Conservation (phyloP, 2,329 filamentous ascomycete species). For the Periconia sp. region DNA sequence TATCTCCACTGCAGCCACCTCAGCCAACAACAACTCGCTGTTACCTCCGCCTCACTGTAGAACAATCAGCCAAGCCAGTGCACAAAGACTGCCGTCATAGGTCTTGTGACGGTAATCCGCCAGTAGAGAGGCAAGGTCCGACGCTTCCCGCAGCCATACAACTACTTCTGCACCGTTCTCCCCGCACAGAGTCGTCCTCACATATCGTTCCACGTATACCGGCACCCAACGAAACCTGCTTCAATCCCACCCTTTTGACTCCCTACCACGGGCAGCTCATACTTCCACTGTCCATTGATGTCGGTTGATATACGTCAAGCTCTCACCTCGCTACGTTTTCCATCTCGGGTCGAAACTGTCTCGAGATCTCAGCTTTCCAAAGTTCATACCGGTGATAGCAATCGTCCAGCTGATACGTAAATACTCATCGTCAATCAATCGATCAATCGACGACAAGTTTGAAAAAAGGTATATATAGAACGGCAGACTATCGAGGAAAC, state of each 20-base stretch:
- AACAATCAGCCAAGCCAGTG: constrained; percentile 29
- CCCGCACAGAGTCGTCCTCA: constrained; percentile 16
- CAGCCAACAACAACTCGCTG: constrained; percentile 20
- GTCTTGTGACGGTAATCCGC: constrained; percentile 34
- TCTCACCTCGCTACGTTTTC: constrained; percentile 57
- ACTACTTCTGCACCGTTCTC: constrained; percentile 19
- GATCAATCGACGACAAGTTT: no score
- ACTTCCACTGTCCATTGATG: constrained; percentile 51
- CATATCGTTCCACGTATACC: background rate
- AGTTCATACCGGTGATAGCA: constrained; percentile 58
- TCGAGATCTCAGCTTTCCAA: constrained; percentile 60
- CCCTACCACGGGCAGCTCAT: constrained; percentile 30
- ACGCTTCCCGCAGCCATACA: constrained; percentile 23
- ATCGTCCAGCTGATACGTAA: constrained; percentile 48
- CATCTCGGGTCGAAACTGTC: constrained; percentile 58
- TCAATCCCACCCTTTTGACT: constrained; percentile 16
- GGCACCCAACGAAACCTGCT: constrained; percentile 16
- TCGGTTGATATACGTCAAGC: constrained; percentile 61
- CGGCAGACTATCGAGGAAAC: constrained; percentile 31
- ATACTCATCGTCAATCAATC: constrained; percentile 9
- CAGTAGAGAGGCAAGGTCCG: constrained; percentile 26
- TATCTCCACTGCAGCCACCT: constrained; percentile 27
- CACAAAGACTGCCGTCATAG: constrained; percentile 32
- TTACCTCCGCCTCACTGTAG: constrained; percentile 20
- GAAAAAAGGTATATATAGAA: constrained; percentile 44